Conservation (phyloP, 1,284 basidiomycete genomes). For the Flammula alnicola region DNA sequence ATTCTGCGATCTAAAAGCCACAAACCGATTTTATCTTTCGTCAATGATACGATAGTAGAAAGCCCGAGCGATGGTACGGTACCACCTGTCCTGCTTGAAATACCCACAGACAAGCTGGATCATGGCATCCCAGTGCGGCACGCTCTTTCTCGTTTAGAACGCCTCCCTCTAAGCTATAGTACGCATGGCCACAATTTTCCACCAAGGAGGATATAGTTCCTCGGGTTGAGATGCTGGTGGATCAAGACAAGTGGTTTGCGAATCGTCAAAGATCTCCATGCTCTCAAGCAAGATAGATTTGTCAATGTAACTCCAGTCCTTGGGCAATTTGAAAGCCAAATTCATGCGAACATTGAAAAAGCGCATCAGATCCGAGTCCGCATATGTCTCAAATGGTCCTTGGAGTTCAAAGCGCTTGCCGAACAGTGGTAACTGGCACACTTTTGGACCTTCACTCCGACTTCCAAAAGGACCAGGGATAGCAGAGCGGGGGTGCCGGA, state of each 20-base stretch:
- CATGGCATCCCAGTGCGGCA: background rate
- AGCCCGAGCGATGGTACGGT: no score
- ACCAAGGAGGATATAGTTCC: background rate
- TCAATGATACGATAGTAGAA: no score
- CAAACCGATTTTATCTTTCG: no score
- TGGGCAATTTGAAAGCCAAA: background rate
- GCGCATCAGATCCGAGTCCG: no score
- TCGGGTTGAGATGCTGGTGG: background rate
- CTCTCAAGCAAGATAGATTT: background rate
- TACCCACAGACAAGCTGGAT: background rate
- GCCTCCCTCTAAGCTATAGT: background rate
- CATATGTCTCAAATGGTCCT: background rate
- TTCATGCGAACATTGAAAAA: no score
- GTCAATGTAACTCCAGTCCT: background rate
- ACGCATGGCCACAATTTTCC: background rate
- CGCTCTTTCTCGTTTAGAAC: background rate
- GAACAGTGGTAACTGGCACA: background rate
- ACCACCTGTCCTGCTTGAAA: background rate
- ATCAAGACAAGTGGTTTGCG: background rate
- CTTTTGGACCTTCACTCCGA: background rate
- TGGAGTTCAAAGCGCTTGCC: background rate
- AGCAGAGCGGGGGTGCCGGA: background rate
- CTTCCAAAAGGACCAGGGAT: slow-evolving; percentile 23
- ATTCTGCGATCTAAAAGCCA: no score
- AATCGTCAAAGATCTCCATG: background rate